Evolutionary conservation across 441 rosid genomes (phyloP).

Genomic region (Populus hybrid): DNA sequence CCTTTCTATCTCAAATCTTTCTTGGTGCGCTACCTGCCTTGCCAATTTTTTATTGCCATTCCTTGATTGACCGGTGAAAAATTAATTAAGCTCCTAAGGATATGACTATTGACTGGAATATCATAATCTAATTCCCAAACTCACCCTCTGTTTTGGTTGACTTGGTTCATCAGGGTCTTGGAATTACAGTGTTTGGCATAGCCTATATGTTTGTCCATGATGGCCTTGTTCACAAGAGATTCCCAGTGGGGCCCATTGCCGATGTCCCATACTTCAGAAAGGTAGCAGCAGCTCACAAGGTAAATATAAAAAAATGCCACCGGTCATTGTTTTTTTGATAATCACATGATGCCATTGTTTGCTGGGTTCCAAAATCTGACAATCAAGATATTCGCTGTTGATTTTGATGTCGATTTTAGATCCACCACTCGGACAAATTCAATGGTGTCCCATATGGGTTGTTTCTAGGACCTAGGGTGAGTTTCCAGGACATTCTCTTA

Average conservation of each 20-base stretch:
- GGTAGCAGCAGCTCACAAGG: conserved; percentile 66
- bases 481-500: background rate
- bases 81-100: background rate
- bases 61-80: conserved; percentile 1
- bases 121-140: background rate
- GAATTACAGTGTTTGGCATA: conserved; percentile 61
- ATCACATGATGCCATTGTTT: background rate
- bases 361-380: conserved; percentile 17
- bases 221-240: conserved; percentile 65
- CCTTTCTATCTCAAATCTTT: background rate
- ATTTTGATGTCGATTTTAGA: conserved; percentile 39
- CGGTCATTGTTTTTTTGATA: background rate
- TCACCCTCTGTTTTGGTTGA: background rate
- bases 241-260: conserved; percentile 59
- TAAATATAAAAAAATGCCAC: conserved; percentile 4
- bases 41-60: background rate
- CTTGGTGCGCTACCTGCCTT: background rate
- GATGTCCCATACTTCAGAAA: conserved; percentile 50
- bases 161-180: conserved; percentile 41
- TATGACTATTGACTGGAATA: background rate
- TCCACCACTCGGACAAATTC: conserved; percentile 93
- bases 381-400: conserved; percentile 2
- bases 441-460: conserved; percentile 89
- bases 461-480: conserved; percentile 87
- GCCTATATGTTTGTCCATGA: conserved; percentile 75